These are phyloP conservation scores for Fusarium sp. DNA, from an alignment of 2,329 filamentous ascomycete genomes.

Conservation along the genomic window DNA sequence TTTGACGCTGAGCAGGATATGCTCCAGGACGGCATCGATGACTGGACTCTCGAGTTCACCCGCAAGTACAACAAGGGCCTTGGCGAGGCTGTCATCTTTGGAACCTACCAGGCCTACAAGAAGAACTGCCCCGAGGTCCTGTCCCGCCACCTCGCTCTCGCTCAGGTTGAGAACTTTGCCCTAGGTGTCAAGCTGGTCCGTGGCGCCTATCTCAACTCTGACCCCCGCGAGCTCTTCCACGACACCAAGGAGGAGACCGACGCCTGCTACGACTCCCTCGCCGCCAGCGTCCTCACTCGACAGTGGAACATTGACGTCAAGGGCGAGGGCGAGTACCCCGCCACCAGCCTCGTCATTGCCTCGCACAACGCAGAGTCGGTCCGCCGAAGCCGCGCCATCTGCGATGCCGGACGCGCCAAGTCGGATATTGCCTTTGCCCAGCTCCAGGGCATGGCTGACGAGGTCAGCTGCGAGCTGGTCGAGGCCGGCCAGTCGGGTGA, in stretches of 20 bases:
- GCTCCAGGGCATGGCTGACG: slow-evolving; percentile 96
- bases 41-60: slow-evolving; percentile 85
- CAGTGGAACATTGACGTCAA: slow-evolving; percentile 57
- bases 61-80: slow-evolving; percentile 79
- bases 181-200: slow-evolving; percentile 83
- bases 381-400: slow-evolving; percentile 67
- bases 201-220: slow-evolving; percentile 80
- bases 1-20: slow-evolving; percentile 90
- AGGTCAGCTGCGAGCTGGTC: slow-evolving; percentile 80
- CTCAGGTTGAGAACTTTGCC: slow-evolving; percentile 73
- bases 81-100: slow-evolving; percentile 80
- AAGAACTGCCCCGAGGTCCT: slow-evolving; percentile 74
- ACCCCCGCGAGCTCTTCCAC: slow-evolving; percentile 79
- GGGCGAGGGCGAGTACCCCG: slow-evolving; percentile 66
- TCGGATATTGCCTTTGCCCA: slow-evolving; percentile 70
- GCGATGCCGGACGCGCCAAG: slow-evolving; percentile 61
- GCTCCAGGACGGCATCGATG: slow-evolving; percentile 84
- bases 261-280: slow-evolving; percentile 79
- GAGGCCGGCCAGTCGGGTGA: slow-evolving; percentile 54
- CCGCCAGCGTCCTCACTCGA: slow-evolving; percentile 76
- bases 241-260: slow-evolving; percentile 82
- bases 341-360: slow-evolving; percentile 79
- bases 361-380: slow-evolving; percentile 87
- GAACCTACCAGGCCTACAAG: slow-evolving; percentile 85
- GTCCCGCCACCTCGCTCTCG: slow-evolving; percentile 71